phyloP scores from a whole-genome alignment of 2,329 filamentous ascomycete species.

The Lomentospora prolificans region DNA sequence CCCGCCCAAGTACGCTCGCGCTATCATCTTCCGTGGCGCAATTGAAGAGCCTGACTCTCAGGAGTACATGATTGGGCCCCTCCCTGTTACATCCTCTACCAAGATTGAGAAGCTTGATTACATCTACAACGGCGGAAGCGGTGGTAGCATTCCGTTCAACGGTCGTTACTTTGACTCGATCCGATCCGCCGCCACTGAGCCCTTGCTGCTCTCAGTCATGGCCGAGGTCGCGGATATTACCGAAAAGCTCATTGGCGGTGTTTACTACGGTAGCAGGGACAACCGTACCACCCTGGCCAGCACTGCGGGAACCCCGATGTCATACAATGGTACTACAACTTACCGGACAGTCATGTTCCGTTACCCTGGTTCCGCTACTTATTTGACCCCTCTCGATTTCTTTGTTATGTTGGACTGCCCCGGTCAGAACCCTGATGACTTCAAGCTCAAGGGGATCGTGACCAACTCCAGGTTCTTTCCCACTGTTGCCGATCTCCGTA shows the following conservation, averaged over 20 bases:
- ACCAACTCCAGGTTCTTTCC: conserved; percentile 29
- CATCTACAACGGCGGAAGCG: conserved; percentile 31
- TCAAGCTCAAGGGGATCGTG: conserved; percentile 31
- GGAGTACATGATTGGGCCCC: conserved; percentile 39
- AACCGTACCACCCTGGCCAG: conserved; percentile 21
- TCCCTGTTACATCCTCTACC: conserved; percentile 30
- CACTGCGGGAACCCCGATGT: conserved; percentile 24
- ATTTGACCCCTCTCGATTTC: conserved; percentile 33
- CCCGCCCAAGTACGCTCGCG: conserved; percentile 33
- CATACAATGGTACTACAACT: conserved; percentile 28
- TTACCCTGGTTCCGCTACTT: conserved; percentile 26
- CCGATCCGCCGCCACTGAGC: conserved; percentile 21
- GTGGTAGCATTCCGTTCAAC: conserved; percentile 25
- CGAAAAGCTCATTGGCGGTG: conserved; percentile 24
- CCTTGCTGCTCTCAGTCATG: conserved; percentile 27
- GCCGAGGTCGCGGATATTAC: conserved; percentile 36
- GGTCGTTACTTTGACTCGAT: conserved; percentile 23
- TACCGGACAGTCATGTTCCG: conserved; percentile 31
- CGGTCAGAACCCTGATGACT: conserved; percentile 31
- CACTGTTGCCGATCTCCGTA: conserved; percentile 22
- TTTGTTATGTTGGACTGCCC: conserved; percentile 32
- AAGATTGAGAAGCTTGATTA: conserved; percentile 29
- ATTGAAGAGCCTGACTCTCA: conserved; percentile 31
- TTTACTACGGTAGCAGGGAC: conserved; percentile 21
- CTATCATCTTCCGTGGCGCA: conserved; percentile 34